phyloP scores from a whole-genome alignment of 768 basidiomycete species.

The Cytidiella melzeri region DNA sequence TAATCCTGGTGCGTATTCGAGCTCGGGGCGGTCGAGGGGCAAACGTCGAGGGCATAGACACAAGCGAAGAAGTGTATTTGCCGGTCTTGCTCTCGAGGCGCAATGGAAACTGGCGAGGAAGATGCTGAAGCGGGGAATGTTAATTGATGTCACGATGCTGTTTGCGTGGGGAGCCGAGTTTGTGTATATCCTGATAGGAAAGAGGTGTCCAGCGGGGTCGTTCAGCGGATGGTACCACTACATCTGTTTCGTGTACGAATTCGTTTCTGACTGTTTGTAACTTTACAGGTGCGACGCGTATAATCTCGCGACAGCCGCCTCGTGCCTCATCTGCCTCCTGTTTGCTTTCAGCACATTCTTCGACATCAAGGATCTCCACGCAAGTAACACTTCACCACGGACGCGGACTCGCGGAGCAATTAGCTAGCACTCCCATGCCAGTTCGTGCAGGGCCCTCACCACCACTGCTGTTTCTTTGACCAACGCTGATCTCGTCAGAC shows the following conservation, averaged over 20 bases:
- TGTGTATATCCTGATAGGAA: conserved; percentile 53
- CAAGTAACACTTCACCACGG: conserved; percentile 58
- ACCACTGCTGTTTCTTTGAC: background rate
- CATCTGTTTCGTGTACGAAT: conserved; percentile 1
- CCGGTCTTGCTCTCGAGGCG: conserved; percentile 57
- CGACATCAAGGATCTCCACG: conserved; percentile 57
- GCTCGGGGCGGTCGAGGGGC: conserved; percentile 10
- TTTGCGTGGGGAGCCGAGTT: conserved; percentile 55
- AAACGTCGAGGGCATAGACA: conserved; percentile 27
- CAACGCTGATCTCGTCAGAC: no score
- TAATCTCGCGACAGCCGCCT: conserved; percentile 57
- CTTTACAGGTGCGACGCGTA: conserved; percentile 70
- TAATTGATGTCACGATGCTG: conserved; percentile 41
- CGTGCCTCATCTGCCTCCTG: conserved; percentile 49
- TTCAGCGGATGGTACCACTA: conserved; percentile 59
- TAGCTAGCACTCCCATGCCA: no score
- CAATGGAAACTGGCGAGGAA: conserved; percentile 53
- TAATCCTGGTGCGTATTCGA: conserved; percentile 21
- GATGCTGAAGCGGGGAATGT: conserved; percentile 45
- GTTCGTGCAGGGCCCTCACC: no score
- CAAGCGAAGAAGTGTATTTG: conserved; percentile 45
- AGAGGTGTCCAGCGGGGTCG: conserved; percentile 55
- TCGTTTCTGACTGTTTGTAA: no score
- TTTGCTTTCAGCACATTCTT: conserved; percentile 58
- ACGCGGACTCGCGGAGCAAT: conserved; percentile 41